Conservation (phyloP, 1,284 basidiomycete genomes). For the Wolfiporia cocos region DNA sequence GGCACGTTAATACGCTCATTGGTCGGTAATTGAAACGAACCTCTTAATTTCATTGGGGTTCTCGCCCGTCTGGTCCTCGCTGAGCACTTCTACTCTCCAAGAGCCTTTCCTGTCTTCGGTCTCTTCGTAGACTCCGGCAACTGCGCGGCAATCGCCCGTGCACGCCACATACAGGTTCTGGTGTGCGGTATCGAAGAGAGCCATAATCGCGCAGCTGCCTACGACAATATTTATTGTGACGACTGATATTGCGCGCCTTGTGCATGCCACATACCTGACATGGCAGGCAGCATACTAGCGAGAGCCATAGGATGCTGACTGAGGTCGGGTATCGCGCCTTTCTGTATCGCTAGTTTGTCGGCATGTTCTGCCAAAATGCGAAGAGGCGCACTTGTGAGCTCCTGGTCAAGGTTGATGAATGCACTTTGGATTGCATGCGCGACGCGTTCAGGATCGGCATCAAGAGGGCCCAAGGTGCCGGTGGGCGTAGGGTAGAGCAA, state of each 20-base stretch:
- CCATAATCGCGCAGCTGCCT: constrained; percentile 87
- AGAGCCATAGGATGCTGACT: constrained; percentile 65
- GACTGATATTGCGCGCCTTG: background rate
- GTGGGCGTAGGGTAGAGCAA: constrained; percentile 31
- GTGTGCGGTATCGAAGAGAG: constrained; percentile 79
- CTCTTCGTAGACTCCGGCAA: constrained; percentile 88
- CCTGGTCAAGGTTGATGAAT: constrained; percentile 73
- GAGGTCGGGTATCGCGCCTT: constrained; percentile 57
- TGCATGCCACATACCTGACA: constrained; percentile 44
- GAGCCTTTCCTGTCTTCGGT: constrained; percentile 48
- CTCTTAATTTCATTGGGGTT: constrained; percentile 78
- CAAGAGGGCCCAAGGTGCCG: constrained; percentile 25
- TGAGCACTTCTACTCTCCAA: constrained; percentile 91
- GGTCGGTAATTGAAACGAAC: constrained; percentile 28
- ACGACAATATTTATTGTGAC: constrained; percentile 11
- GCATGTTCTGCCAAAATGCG: constrained; percentile 60
- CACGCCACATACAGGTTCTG: constrained; percentile 85
- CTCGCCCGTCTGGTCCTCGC: constrained; percentile 92
- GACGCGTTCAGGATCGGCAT: constrained; percentile 57
- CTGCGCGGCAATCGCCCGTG: constrained; percentile 92
- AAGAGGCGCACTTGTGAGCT: constrained; percentile 75
- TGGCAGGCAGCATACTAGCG: constrained; percentile 72
- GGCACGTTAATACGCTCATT: background rate
- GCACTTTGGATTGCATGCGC: constrained; percentile 72
- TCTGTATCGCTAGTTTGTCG: constrained; percentile 38